Percentiles rank a stretch among this genome's conserved stretches.
Evolutionary conservation across 352 stramenopile species (phyloP).

Genomic region (Globisporangium apiculatum): DNA sequence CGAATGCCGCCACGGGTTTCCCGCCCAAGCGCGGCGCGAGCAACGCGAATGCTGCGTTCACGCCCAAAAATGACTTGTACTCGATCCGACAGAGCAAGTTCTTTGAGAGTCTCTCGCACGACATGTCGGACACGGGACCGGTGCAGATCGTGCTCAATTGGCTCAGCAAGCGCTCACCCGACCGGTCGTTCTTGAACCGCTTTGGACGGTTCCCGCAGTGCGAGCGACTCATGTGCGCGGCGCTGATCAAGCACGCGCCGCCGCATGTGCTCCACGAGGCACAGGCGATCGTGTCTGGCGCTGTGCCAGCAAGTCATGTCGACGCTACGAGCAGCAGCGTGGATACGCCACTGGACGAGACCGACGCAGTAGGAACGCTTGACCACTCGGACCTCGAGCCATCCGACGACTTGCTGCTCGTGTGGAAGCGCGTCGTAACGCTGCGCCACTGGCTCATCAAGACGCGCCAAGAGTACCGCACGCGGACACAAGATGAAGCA

Average conservation of each 20-base stretch:
- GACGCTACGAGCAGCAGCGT: background rate
- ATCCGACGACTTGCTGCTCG: constrained; percentile 57
- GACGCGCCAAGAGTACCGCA: constrained; percentile 67
- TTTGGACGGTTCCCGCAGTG: constrained; percentile 65
- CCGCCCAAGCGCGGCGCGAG: constrained; percentile 5
- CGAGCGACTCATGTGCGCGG: constrained; percentile 63
- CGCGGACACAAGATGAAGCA: constrained; percentile 41
- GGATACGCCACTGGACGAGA: background rate
- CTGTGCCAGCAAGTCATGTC: constrained; percentile 7
- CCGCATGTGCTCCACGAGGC: constrained; percentile 71
- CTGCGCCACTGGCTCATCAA: constrained; percentile 85
- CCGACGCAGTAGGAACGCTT: constrained; percentile 15
- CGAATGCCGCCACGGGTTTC: background rate
- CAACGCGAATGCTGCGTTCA: too few relatives aligned
- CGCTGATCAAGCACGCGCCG: constrained; percentile 76
- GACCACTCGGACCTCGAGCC: constrained; percentile 52
- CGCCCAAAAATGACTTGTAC: constrained; percentile 7
- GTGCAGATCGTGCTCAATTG: constrained; percentile 61
- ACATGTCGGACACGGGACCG: constrained; percentile 52
- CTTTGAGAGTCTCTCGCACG: constrained; percentile 40
- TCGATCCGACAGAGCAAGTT: constrained; percentile 40
- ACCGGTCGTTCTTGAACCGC: constrained; percentile 72
- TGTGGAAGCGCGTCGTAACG: constrained; percentile 80
- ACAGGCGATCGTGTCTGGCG: constrained; percentile 58
- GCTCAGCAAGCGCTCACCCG: constrained; percentile 66